These are phyloP conservation scores for Gossypium thurberi DNA, from an alignment of 345 rosid genomes.

Conservation along the genomic window DNA sequence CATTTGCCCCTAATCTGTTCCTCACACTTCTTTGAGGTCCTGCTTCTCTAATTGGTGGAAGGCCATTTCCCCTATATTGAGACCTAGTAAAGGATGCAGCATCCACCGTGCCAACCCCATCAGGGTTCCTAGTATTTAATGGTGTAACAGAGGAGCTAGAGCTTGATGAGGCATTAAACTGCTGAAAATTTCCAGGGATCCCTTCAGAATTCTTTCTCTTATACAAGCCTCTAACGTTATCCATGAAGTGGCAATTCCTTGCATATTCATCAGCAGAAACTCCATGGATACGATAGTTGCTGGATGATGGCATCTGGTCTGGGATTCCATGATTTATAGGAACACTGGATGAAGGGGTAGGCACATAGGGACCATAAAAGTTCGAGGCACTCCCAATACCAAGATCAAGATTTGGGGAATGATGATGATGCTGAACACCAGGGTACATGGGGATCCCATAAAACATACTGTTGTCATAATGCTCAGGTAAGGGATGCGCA, in stretches of 20 bases:
- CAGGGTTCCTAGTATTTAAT: conserved; percentile 41
- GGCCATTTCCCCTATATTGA: conserved; percentile 36
- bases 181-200: conserved; percentile 40
- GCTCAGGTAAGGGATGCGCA: conserved; percentile 37
- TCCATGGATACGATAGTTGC: conserved; percentile 41
- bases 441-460: conserved; percentile 43
- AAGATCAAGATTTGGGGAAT: conserved; percentile 41
- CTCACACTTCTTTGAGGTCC: conserved; percentile 53
- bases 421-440: conserved; percentile 45
- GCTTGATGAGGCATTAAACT: conserved; percentile 41
- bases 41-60: conserved; percentile 37
- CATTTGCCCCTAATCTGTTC: conserved; percentile 45
- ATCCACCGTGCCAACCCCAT: conserved; percentile 34
- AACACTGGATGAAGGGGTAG: conserved; percentile 25
- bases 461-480: conserved; percentile 38
- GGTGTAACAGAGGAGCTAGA: conserved; percentile 35
- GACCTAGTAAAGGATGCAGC: conserved; percentile 33
- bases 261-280: conserved; percentile 48
- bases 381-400: conserved; percentile 42
- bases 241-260: conserved; percentile 42
- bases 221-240: conserved; percentile 44
- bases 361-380: conserved; percentile 38
- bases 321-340: conserved; percentile 39
- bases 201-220: conserved; percentile 66
- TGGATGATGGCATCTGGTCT: conserved; percentile 39